Conservation (phyloP, 2,329 filamentous ascomycete genomes). For the Sarocladiaceae sp. region DNA sequence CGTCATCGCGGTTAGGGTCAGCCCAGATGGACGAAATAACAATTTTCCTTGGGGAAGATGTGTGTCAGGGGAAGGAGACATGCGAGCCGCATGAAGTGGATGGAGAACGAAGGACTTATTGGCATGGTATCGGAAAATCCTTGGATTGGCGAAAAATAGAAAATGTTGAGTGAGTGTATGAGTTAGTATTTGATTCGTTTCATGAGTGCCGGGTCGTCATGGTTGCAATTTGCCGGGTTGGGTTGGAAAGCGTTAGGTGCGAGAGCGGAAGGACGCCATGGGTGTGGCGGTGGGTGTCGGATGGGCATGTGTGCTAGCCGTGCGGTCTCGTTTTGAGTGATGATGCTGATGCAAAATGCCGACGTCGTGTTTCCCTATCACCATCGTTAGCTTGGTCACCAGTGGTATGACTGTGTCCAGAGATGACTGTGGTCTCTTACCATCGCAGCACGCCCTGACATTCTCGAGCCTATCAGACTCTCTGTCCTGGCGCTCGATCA, state of each 20-base stretch:
- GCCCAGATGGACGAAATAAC: too few species aligned
- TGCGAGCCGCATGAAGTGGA: too few species aligned
- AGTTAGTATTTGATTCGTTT: background rate
- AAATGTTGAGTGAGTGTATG: background rate
- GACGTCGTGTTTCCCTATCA: slow-evolving; percentile 66
- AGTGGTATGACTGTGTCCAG: background rate
- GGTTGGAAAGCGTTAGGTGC: background rate
- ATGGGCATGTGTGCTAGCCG: slow-evolving; percentile 2
- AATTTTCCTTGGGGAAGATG: too few species aligned
- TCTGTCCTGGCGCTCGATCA: slow-evolving; percentile 72
- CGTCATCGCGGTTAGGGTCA: too few species aligned
- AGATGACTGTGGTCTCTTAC: slow-evolving; percentile 43
- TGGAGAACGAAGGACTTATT: background rate
- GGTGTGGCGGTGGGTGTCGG: slow-evolving; percentile 1
- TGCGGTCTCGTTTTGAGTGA: background rate
- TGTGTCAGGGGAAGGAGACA: too few species aligned
- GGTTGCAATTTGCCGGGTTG: background rate
- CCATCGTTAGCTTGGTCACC: slow-evolving; percentile 17
- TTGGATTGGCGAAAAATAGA: background rate
- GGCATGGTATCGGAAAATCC: background rate
- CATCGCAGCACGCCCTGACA: slow-evolving; percentile 94
- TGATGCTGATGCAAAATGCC: slow-evolving; percentile 44
- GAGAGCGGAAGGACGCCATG: slow-evolving; percentile 5
- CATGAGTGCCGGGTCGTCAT: too few species aligned
- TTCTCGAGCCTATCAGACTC: slow-evolving; percentile 83